Evolutionary conservation across 2,329 filamentous ascomycete genomes (phyloP).

Genomic region (Pseudocercospora crystallina): DNA sequence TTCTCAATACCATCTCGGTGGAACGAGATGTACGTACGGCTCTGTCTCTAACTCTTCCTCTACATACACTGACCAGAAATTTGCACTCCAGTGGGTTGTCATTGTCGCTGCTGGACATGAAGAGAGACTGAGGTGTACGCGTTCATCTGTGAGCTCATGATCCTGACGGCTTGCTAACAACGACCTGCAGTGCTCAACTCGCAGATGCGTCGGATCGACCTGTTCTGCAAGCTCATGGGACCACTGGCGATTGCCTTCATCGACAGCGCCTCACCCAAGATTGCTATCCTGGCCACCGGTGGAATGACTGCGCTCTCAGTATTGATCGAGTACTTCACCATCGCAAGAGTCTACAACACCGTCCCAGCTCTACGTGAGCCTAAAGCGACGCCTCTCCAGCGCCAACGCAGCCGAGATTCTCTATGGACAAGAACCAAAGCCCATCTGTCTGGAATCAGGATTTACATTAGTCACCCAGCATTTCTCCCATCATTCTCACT

Average conservation of each 20-base stretch:
- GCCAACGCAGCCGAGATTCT: constrained; percentile 1
- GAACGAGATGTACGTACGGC: constrained; percentile 56
- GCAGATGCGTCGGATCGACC: constrained; percentile 60
- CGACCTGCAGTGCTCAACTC: constrained; percentile 50
- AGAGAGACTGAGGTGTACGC: constrained; percentile 22
- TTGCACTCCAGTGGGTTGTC: constrained; percentile 43
- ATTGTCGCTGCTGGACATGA: constrained; percentile 49
- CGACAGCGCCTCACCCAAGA: constrained; percentile 48
- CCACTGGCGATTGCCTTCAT: constrained; percentile 54
- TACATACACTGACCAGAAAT: constrained; percentile 46
- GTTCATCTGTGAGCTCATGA: too few species aligned
- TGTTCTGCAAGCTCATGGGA: constrained; percentile 58
- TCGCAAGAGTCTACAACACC: constrained; percentile 43
- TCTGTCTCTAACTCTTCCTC: constrained; percentile 51
- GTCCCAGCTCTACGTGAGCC: constrained; percentile 33
- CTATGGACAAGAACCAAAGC: constrained; percentile 5
- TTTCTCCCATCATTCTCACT: constrained; percentile 62
- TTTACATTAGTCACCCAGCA: constrained; percentile 55
- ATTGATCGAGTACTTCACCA: constrained; percentile 54
- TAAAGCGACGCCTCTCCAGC: constrained; percentile 1
- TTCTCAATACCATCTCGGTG: constrained; percentile 66
- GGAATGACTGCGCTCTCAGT: constrained; percentile 53
- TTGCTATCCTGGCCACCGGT: constrained; percentile 53
- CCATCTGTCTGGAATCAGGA: constrained; percentile 25
- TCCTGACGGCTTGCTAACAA: constrained; percentile 17